These are phyloP conservation scores for Myxozyma vanderwaltii DNA, from an alignment of 805 yeast species.

Conservation along the genomic window DNA sequence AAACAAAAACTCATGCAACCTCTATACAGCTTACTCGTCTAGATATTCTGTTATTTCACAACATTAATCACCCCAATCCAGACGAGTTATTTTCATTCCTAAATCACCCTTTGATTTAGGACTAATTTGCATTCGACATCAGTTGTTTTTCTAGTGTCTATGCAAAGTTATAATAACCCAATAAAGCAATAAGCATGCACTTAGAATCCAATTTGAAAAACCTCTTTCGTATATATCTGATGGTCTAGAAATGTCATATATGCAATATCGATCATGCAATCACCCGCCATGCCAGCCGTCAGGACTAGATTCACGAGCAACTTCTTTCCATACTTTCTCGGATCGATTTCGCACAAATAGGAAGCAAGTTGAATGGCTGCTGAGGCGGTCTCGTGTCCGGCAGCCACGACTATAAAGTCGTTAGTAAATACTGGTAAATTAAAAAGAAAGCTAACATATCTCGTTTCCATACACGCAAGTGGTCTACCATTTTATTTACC, in stretches of 20 bases:
- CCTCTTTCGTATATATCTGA: conserved; percentile 28
- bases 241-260: conserved; percentile 25
- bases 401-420: conserved; percentile 15
- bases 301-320: conserved; percentile 22
- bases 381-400: conserved; percentile 32
- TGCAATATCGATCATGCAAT: conserved; percentile 10
- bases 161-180: conserved; percentile 24
- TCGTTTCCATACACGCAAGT: background rate
- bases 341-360: conserved; percentile 7
- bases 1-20: background rate
- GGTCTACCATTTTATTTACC: background rate
- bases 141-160: conserved; percentile 1
- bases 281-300: conserved; percentile 27
- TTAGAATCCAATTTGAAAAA: conserved; percentile 29
- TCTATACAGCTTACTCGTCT: background rate
- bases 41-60: too few relatives aligned
- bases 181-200: conserved; percentile 17
- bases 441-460: too few relatives aligned
- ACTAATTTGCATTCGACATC: conserved; percentile 2
- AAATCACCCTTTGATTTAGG: background rate
- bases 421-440: background rate
- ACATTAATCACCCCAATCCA: background rate
- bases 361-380: conserved; percentile 12
- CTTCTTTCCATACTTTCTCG: conserved; percentile 15
- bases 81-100: background rate